Base-by-base conservation (phyloP, 2,329 filamentous ascomycete genomes). In the Ophiostoma sp. region DNA sequence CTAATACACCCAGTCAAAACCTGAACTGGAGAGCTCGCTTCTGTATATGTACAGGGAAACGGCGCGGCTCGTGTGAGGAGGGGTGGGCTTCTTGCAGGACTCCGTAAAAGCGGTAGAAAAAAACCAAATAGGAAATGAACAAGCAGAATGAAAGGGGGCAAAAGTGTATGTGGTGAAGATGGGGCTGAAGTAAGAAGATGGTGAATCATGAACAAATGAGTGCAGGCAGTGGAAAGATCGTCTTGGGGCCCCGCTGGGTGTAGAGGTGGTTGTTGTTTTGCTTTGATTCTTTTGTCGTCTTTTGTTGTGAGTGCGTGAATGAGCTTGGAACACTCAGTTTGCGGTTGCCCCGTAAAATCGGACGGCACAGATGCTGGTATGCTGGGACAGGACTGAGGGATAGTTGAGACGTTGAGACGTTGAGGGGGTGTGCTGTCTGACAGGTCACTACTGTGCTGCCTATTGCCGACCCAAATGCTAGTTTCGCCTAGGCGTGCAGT, bases 361-460 rank as follows among this genome's bases (percentile, higher is more conserved):
- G 60, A 63, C 60, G 60, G 40, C 40, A 63, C 60, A 12, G 60
- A 18, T 63, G 60, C 38, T 42, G 60, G 7, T 63, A n/a, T 63
- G 40, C 4, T 42, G 60, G 42, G 40, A n/a, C 16, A 42, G n/a
- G 38, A 5, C 14, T 42, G 40, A 27, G 27, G 38, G 5, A 63
- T 7, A 62, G 27, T 38, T 5, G 5, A 60, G 38, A 63, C 18
- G 8, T 16, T 40, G 60, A 40, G 55, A 16, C 27, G 55, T 60
- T 38, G n/a, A 64, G 36, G 44, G 45, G 64, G 36, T 12, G 36
- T 40, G 18, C 6, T 63, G 38, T 45, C 42, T 16, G 18, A 47
- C 42, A 64, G 63, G 63, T 38, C 63, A 42, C 63, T 64, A 44
- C n/a, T 11, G 63, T 5, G 63, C 63, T 64, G 18, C 40, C 63